These are phyloP conservation scores for Tricholoma furcatifolium DNA, from an alignment of 768 basidiomycete genomes.

Conservation along the genomic window DNA sequence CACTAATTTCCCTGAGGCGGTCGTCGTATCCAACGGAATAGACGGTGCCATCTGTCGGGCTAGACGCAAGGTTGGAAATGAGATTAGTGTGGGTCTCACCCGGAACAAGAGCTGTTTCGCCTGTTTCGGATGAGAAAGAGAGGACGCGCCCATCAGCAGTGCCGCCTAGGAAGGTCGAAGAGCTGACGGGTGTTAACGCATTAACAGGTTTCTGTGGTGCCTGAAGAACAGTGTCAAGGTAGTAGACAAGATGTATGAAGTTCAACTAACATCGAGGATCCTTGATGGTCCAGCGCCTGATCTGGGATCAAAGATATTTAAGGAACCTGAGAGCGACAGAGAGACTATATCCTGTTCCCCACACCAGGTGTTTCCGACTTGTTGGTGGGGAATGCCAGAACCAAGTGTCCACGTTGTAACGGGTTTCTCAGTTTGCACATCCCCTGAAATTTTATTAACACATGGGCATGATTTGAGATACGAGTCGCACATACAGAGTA, in stretches of 20 bases:
- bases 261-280: slow-evolving; percentile 52
- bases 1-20: slow-evolving; percentile 62
- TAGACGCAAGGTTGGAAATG: slow-evolving; percentile 58
- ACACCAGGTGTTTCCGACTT: slow-evolving; percentile 87
- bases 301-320: slow-evolving; percentile 82
- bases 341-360: slow-evolving; percentile 72
- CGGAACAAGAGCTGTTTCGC: slow-evolving; percentile 43
- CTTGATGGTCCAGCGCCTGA: slow-evolving; percentile 57
- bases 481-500: slow-evolving; percentile 60
- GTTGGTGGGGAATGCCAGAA: slow-evolving; percentile 73
- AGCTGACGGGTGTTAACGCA: slow-evolving; percentile 43
- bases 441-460: slow-evolving; percentile 52
- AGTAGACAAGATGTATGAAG: neutral
- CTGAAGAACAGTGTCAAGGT: slow-evolving; percentile 31
- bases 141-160: slow-evolving; percentile 77
- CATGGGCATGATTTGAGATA: neutral
- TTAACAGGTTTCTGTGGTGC: slow-evolving; percentile 84
- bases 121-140: slow-evolving; percentile 52
- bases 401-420: slow-evolving; percentile 72
- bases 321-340: slow-evolving; percentile 76
- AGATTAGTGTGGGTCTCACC: slow-evolving; percentile 74
- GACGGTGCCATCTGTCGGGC: slow-evolving; percentile 45
- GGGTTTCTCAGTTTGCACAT: slow-evolving; percentile 69
- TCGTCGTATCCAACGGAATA: slow-evolving; percentile 85
- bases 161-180: slow-evolving; percentile 75